phyloP scores from a whole-genome alignment of 2,329 filamentous ascomycete species.

The Paecilomyces fulvus region DNA sequence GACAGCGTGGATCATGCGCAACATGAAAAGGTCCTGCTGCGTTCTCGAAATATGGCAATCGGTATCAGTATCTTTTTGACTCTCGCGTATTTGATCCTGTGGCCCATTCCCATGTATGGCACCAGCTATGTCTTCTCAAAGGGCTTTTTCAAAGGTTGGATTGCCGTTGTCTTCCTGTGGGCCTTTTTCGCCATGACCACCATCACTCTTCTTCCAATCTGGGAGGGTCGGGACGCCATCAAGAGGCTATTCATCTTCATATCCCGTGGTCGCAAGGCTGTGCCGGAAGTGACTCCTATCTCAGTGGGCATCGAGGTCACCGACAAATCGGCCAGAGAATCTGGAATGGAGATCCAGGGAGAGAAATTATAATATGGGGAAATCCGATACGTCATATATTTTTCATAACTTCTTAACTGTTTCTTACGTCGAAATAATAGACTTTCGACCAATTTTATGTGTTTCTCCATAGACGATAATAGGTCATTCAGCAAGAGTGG shows the following conservation, averaged over 20 bases:
- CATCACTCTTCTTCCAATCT: background rate
- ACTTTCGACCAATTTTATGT: too few species aligned
- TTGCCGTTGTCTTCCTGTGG: slow-evolving; percentile 17
- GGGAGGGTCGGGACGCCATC: background rate
- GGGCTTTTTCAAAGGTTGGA: slow-evolving; percentile 18
- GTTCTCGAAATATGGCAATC: slow-evolving; percentile 9
- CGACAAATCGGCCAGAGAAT: background rate
- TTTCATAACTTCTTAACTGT: background rate
- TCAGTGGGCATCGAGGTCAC: background rate
- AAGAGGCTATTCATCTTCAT: background rate
- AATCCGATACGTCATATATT: background rate
- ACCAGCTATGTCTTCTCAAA: slow-evolving; percentile 37
- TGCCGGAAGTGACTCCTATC: background rate
- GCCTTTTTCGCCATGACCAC: slow-evolving; percentile 12
- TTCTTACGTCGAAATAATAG: too few species aligned
- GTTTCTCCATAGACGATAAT: too few species aligned
- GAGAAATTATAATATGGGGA: background rate
- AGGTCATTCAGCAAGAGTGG: too few species aligned
- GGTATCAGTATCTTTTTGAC: slow-evolving; percentile 10
- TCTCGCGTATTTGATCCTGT: slow-evolving; percentile 29
- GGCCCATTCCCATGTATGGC: slow-evolving; percentile 45
- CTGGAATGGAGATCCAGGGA: background rate
- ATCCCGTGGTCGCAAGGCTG: background rate
- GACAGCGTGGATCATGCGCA: background rate
- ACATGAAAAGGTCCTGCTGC: slow-evolving; percentile 9